Percentiles rank a stretch among this genome's conserved stretches.
Conservation (phyloP, 1,284 basidiomycete species). For the Melampsora americana region DNA sequence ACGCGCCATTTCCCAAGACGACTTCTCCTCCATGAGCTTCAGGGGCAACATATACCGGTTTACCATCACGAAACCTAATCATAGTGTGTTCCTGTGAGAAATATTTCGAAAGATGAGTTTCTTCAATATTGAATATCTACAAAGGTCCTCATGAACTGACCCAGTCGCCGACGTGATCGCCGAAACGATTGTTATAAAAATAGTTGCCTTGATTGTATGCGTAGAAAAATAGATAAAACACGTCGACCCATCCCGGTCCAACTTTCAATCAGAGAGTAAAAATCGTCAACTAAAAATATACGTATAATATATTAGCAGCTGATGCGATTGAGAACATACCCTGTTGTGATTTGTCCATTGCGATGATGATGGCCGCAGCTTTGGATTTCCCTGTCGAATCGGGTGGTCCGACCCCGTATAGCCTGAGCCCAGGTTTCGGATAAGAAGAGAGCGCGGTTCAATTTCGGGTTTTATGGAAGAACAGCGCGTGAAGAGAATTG, state of each 20-base stretch:
- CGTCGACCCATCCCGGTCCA: slow-evolving; percentile 36
- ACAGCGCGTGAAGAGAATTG: too few species aligned
- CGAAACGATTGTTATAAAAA: slow-evolving; percentile 40
- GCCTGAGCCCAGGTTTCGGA: background rate
- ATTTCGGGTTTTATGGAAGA: too few species aligned
- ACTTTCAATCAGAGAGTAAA: background rate
- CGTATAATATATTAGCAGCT: background rate
- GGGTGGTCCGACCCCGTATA: slow-evolving; percentile 24
- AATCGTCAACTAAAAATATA: background rate
- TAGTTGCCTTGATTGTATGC: slow-evolving; percentile 40
- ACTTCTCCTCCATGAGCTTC: slow-evolving; percentile 35
- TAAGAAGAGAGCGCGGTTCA: background rate
- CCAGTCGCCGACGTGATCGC: slow-evolving; percentile 38
- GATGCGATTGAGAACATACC: background rate
- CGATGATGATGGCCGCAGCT: slow-evolving; percentile 19
- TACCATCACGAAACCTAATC: slow-evolving; percentile 33
- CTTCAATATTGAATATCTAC: too few species aligned
- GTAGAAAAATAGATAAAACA: slow-evolving; percentile 42
- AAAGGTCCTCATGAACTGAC: slow-evolving; percentile 8
- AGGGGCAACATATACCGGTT: slow-evolving; percentile 25
- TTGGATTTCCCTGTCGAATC: slow-evolving; percentile 15
- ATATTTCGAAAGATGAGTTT: background rate
- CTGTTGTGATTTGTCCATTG: slow-evolving; percentile 38
- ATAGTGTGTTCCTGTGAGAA: slow-evolving; percentile 32
- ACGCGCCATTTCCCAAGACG: slow-evolving; percentile 24